These are phyloP conservation scores for Lunularia cruciata DNA, from an alignment of 225 moss, liverwort and hornwort species.

Conservation along the genomic window DNA sequence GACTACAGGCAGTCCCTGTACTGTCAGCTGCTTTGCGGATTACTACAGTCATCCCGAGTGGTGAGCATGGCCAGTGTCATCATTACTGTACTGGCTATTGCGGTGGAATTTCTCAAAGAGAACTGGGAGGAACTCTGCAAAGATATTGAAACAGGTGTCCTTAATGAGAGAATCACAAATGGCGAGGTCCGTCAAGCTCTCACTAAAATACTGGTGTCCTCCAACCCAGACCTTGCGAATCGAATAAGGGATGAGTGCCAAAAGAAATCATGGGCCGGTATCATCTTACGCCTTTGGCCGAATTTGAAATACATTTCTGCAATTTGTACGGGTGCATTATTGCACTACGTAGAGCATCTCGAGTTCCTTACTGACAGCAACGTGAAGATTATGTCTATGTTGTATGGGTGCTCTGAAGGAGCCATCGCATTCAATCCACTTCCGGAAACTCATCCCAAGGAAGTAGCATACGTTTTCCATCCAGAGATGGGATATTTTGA, in stretches of 20 bases:
- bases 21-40: slow-evolving; percentile 20
- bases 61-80: background rate
- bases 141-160: slow-evolving; percentile 13
- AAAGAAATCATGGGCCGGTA: slow-evolving; percentile 12
- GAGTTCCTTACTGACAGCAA: background rate
- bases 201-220: background rate
- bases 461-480: background rate
- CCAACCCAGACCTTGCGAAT: slow-evolving; percentile 5
- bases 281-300: slow-evolving; percentile 9
- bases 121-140: slow-evolving; percentile 10
- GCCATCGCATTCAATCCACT: background rate
- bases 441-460: background rate
- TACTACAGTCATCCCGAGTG: background rate
- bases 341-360: slow-evolving; percentile 1
- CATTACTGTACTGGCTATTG: background rate
- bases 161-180: slow-evolving; percentile 5
- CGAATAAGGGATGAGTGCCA: slow-evolving; percentile 5
- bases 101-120: background rate
- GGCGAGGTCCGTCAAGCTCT: background rate
- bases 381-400: background rate
- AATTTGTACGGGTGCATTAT: background rate
- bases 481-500: background rate
- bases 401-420: slow-evolving; percentile 1
- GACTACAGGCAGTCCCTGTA: slow-evolving; percentile 12
- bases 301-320: background rate